Percentiles rank a stretch among this genome's conserved stretches.
Evolutionary conservation across 2,329 filamentous ascomycete genomes (phyloP).

Genomic region (Trichophyton schoenleinii): DNA sequence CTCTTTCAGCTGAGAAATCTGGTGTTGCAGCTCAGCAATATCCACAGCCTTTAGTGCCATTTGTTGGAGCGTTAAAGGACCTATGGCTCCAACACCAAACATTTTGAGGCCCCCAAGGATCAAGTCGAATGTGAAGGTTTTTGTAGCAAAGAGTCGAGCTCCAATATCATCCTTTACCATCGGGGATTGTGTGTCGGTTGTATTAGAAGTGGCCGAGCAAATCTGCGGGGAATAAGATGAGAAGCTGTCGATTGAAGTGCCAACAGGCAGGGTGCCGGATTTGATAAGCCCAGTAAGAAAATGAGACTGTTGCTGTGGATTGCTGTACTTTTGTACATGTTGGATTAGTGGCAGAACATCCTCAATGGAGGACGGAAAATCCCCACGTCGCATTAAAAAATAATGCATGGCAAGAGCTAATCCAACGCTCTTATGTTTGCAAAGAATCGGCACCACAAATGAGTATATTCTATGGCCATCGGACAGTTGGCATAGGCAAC

Average conservation of each 20-base stretch:
- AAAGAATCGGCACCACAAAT: constrained; percentile 30
- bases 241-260: neutral
- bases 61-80: constrained; percentile 63
- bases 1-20: constrained; percentile 49
- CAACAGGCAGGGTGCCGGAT: constrained; percentile 6
- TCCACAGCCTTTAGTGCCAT: constrained; percentile 55
- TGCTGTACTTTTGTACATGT: constrained; percentile 25
- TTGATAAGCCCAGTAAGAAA: constrained; percentile 9
- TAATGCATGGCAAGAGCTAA: constrained; percentile 37
- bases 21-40: constrained; percentile 43
- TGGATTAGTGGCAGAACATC: constrained; percentile 31
- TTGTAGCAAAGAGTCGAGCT: constrained; percentile 70
- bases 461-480: constrained; percentile 33
- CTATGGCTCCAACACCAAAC: constrained; percentile 59
- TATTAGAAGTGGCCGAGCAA: neutral
- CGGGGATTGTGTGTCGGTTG: neutral
- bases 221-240: neutral
- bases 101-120: constrained; percentile 57
- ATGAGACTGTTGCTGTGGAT: constrained; percentile 7
- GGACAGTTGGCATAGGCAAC: constrained; percentile 30
- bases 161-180: constrained; percentile 56
- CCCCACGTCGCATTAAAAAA: constrained; percentile 30
- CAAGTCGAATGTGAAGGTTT: constrained; percentile 58
- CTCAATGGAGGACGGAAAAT: constrained; percentile 30
- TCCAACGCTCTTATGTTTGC: constrained; percentile 25